Percentiles rank a stretch among this genome's conserved stretches.
These are phyloP conservation scores for Xylaria curta DNA, from an alignment of 495 filamentous ascomycete genomes.

Conservation along the genomic window DNA sequence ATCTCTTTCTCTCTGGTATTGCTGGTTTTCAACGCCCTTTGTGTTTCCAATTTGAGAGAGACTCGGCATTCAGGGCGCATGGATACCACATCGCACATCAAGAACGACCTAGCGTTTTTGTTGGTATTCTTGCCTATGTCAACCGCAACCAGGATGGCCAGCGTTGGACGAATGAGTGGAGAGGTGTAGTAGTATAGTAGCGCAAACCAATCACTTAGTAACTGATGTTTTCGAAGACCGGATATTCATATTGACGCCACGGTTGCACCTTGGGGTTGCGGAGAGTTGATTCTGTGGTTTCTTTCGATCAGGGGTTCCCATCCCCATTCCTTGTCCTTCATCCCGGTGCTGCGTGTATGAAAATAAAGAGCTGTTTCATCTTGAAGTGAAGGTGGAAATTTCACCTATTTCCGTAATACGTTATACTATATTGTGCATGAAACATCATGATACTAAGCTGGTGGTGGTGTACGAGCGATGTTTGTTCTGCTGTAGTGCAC, in stretches of 20 bases:
- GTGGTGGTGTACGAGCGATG: neutral
- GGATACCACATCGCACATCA: neutral
- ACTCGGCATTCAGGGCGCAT: neutral
- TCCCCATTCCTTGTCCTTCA: constrained; percentile 2
- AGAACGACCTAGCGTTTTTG: neutral
- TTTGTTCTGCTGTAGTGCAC: constrained; percentile 1
- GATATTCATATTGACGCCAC: constrained; percentile 6
- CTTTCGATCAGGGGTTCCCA: neutral
- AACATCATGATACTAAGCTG: constrained; percentile 2
- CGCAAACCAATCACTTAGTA: neutral
- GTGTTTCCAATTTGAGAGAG: neutral
- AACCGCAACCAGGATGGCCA: neutral
- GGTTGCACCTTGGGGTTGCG: neutral
- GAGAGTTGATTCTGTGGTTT: neutral
- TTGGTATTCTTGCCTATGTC: neutral
- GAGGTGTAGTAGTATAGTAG: neutral
- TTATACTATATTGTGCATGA: neutral
- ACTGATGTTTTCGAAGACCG: neutral
- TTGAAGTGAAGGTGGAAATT: neutral
- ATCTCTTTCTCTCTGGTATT: neutral
- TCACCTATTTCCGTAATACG: neutral
- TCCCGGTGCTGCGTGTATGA: neutral
- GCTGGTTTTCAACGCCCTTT: neutral
- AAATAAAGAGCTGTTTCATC: neutral
- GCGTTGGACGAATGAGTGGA: neutral